phyloP scores from a whole-genome alignment of 192 early-diverging fungal species.

The Coemansia sp. region DNA sequence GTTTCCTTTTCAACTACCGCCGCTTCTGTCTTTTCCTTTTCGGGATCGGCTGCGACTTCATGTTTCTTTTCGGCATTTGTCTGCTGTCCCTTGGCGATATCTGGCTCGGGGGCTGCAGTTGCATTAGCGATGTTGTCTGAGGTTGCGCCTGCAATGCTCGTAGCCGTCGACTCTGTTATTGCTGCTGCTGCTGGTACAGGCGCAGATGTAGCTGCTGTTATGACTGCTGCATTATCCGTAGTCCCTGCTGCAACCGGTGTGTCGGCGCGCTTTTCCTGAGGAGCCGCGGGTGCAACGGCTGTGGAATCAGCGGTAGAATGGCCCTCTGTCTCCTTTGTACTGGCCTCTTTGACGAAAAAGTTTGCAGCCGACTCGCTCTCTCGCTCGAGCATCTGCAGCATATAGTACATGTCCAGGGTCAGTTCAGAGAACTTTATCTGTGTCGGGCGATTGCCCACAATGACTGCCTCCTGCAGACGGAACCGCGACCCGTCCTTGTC shows the following conservation, averaged over 20 bases:
- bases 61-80: neutral
- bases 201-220: too few relatives aligned
- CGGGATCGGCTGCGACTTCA: slow-evolving; percentile 5
- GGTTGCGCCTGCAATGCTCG: neutral
- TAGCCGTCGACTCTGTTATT: neutral
- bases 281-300: too few relatives aligned
- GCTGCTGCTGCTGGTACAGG: neutral
- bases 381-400: slow-evolving; percentile 86
- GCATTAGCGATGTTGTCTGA: neutral
- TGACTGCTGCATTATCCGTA: neutral
- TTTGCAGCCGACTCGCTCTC: slow-evolving; percentile 19
- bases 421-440: slow-evolving; percentile 98
- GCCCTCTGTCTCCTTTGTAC: neutral
- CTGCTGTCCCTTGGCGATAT: neutral
- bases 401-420: slow-evolving; percentile 94
- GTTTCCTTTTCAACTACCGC: neutral
- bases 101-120: neutral
- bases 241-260: neutral
- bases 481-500: slow-evolving; percentile 36
- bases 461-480: slow-evolving; percentile 88
- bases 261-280: too few relatives aligned
- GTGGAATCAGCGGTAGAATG: neutral
- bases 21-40: neutral
- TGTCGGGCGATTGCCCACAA: slow-evolving; percentile 92
- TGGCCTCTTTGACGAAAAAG: neutral